Evolutionary conservation across 1,139 yeast species (phyloP), one percentile per base, ranked within the genome.

Genomic region (Suhomyces taliae): DNA sequence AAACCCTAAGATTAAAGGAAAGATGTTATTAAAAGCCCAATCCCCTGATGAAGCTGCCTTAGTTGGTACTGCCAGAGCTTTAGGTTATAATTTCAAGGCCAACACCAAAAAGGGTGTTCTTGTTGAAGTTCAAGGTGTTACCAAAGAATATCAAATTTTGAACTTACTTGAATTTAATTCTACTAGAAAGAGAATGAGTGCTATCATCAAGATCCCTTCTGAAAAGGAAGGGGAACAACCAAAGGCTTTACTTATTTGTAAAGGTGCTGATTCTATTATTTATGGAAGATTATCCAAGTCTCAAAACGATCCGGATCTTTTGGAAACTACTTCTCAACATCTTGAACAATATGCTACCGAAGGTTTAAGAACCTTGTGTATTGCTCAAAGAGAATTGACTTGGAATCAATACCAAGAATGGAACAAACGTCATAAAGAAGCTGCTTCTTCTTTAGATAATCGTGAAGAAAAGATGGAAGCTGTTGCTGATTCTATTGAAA

Each of bases 101-200:
- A 69, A 65, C 40, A 77, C 79, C 19, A 76, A 78, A 50, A 66
- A 63, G 37, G 81, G 81, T 10, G 64, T 77, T 31, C 50, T 76
- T 32, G 66, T 80, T 14, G 67, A 72, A 36, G 64, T 69, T 26
- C 76, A 73, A 51, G 82, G 81, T 29, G 62, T 58, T n/a, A 65
- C 69, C 7, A 64, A 69, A 45, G 77, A 72, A 48, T 79, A 73
- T 55, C 79, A 75, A 53, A 63, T 81, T 6, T 65, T 81, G 46
- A 79, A 78, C 57, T 65, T 75, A 2, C 66, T 82, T 38, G 85
- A 82, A 46, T 82, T 82, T 62, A 78, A 75, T 54, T 74, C 79
- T 11, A 74, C 80, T 2, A 68, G 80, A 58, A 75, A 74, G 59
- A 70, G 98, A 74, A 93, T 91, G 98, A 89, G 96, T 75, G 90